Conservation (phyloP, 2,329 filamentous ascomycete genomes). For the Ceratocystis diversiconidia region DNA sequence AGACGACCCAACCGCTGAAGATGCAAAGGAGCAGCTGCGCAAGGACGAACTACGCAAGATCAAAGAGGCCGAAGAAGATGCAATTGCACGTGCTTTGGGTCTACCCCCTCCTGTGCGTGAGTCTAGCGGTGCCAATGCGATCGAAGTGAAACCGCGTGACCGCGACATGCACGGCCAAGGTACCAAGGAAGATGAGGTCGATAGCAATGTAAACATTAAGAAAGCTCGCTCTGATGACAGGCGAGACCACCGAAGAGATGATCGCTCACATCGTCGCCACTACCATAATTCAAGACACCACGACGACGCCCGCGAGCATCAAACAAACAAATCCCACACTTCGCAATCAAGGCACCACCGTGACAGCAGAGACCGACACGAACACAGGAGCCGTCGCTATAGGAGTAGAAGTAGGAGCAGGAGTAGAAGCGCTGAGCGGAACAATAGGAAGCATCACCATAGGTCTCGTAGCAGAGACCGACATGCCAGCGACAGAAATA, state of each 20-base stretch:
- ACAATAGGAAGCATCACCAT: neutral
- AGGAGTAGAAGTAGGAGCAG: neutral
- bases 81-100: conserved; percentile 68
- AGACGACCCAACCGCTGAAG: conserved; percentile 30
- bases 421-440: neutral
- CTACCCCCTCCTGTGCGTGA: conserved; percentile 53
- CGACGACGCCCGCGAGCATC: neutral
- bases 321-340: neutral
- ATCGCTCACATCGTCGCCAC: neutral
- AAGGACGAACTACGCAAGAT: conserved; percentile 66
- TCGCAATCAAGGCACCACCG: neutral
- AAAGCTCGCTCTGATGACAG: neutral
- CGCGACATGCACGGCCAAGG: neutral
- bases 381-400: neutral
- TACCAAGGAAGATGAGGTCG: neutral
- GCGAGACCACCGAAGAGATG: neutral
- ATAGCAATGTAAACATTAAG: neutral
- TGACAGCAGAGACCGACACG: neutral
- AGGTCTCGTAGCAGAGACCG: neutral
- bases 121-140: conserved; percentile 49
- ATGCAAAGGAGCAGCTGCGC: conserved; percentile 43
- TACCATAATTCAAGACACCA: neutral
- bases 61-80: conserved; percentile 88
- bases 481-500: neutral
- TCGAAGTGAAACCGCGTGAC: conserved; percentile 36